These are phyloP conservation scores for Penicillium decumbens DNA, from an alignment of 2,329 filamentous ascomycete genomes.

Conservation along the genomic window DNA sequence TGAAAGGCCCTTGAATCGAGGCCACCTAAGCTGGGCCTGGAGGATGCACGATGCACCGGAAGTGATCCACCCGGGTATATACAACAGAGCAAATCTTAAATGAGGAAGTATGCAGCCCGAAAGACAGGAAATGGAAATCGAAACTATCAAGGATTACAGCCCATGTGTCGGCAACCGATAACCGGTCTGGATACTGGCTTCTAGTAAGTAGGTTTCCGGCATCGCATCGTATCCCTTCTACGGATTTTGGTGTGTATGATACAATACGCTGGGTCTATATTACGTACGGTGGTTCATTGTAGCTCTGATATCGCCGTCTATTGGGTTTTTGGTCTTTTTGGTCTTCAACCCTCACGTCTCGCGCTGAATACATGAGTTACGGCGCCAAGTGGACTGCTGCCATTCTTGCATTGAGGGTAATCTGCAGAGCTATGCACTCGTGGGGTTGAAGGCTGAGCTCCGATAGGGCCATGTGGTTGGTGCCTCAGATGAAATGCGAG, in stretches of 20 bases:
- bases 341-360: conserved; percentile 11
- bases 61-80: neutral
- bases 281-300: neutral
- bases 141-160: neutral
- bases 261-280: conserved; percentile 1
- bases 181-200: neutral
- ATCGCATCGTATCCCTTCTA: conserved; percentile 1
- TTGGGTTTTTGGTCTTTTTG: too few species aligned
- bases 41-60: neutral
- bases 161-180: conserved; percentile 1
- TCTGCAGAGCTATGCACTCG: conserved; percentile 6
- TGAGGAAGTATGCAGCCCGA: neutral
- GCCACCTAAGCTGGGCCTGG: neutral
- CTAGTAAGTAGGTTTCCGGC: neutral
- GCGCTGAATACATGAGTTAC: neutral
- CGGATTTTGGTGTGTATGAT: conserved; percentile 1
- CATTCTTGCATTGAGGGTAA: conserved; percentile 7
- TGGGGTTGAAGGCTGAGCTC: conserved; percentile 5
- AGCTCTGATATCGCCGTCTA: conserved; percentile 3
- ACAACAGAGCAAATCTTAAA: neutral
- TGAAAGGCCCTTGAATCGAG: neutral
- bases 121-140: neutral
- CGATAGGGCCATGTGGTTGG: conserved; percentile 15
- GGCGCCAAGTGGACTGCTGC: conserved; percentile 1
- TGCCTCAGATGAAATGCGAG: conserved; percentile 5